phyloP scores from a whole-genome alignment of 1,139 yeast species.

The Taphrina communis region DNA sequence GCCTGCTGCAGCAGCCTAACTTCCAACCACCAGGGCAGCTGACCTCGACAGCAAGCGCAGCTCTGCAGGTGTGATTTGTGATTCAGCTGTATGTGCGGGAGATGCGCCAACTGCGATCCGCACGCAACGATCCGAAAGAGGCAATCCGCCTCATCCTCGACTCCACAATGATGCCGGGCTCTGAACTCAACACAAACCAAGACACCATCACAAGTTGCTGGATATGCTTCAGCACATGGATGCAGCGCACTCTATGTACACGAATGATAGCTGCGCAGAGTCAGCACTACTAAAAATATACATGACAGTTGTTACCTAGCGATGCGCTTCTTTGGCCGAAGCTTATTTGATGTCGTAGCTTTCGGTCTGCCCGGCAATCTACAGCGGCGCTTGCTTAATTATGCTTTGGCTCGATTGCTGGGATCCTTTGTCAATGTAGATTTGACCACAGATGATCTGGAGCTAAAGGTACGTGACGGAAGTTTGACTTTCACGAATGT shows the following conservation, averaged over 20 bases:
- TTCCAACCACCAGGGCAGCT: no score
- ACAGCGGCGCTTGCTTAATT: constrained; percentile 30
- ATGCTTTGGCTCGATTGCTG: constrained; percentile 19
- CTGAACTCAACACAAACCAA: not conserved
- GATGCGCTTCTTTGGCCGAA: constrained; percentile 26
- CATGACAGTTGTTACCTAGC: not conserved
- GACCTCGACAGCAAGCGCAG: no score
- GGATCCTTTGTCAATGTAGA: constrained; percentile 22
- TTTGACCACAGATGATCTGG: constrained; percentile 18
- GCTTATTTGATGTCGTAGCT: constrained; percentile 18
- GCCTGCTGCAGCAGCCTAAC: no score
- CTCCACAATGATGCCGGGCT: constrained; percentile 9
- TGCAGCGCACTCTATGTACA: no score
- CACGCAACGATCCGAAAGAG: not conserved
- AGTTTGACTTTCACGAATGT: constrained; percentile 21
- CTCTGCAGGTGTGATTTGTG: no score
- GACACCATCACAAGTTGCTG: not conserved
- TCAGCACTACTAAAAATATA: no score
- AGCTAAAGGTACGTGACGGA: constrained; percentile 26
- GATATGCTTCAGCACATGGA: no score
- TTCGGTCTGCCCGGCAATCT: constrained; percentile 12
- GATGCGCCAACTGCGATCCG: not conserved
- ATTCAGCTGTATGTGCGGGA: not conserved
- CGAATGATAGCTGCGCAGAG: no score
- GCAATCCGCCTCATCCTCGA: not conserved